Conservation (phyloP, 495 filamentous ascomycete genomes). For the Aspergillus taichungensis region DNA sequence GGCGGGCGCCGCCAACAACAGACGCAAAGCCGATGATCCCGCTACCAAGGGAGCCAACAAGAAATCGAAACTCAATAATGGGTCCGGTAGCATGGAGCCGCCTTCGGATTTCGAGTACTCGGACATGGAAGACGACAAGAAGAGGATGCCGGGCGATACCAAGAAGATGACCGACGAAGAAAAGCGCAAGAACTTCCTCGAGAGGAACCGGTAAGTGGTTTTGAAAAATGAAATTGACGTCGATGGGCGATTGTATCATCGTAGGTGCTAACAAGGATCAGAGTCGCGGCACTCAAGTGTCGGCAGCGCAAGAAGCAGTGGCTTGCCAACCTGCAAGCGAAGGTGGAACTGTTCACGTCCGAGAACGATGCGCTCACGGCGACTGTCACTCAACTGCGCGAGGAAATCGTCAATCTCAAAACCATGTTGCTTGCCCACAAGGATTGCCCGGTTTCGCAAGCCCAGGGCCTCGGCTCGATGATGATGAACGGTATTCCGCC, state of each 20-base stretch:
- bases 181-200: conserved; percentile 95
- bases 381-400: conserved; percentile 74
- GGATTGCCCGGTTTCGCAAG: conserved; percentile 87
- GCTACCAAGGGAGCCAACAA: conserved; percentile 60
- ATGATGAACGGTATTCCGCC: conserved; percentile 51
- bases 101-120: conserved; percentile 48
- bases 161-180: conserved; percentile 99
- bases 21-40: conserved; percentile 75
- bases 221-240: neutral
- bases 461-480: conserved; percentile 66
- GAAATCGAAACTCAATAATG: conserved; percentile 56
- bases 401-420: conserved; percentile 94
- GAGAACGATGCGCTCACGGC: conserved; percentile 85
- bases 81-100: conserved; percentile 38
- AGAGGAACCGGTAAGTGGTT: conserved; percentile 77
- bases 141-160: conserved; percentile 29
- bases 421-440: conserved; percentile 90
- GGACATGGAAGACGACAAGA: conserved; percentile 48
- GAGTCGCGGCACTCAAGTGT: conserved; percentile 94
- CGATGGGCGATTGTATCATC: neutral
- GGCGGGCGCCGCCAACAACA: conserved; percentile 41
- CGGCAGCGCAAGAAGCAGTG: conserved; percentile 98
- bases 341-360: conserved; percentile 82
- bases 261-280: conserved; percentile 29
- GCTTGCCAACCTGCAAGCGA: conserved; percentile 89